A percentile compares a stretch with the other conserved stretches of the same genome.
Evolutionary conservation across 306 rosid species (phyloP).

Genomic region (Cucumis melo): DNA sequence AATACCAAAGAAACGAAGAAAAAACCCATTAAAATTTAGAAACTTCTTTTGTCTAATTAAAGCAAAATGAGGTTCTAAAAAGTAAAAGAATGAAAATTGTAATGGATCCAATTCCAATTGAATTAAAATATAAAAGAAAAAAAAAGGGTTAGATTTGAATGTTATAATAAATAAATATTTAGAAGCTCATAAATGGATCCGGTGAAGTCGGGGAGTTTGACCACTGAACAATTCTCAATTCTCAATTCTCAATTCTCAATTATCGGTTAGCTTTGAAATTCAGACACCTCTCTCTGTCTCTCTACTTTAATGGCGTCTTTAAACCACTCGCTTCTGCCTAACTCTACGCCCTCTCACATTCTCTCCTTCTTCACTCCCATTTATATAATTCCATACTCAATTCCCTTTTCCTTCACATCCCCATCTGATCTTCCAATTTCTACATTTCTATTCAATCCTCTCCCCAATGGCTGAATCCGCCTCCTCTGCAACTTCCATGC

Average conservation of each 20-base stretch:
- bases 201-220: constrained; percentile 6
- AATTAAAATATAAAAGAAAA: no score
- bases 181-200: not conserved
- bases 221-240: constrained; percentile 17
- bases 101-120: no score
- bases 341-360: constrained; percentile 21
- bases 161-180: not conserved
- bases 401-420: not conserved
- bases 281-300: constrained; percentile 22
- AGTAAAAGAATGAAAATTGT: no score
- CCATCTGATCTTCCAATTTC: not conserved
- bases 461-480: constrained; percentile 16
- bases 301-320: not conserved
- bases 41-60: no score
- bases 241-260: no score
- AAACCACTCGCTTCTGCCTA: constrained; percentile 22
- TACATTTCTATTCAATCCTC: not conserved
- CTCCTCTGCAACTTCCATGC: constrained; percentile 12
- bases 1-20: no score
- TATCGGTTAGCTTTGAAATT: constrained; percentile 6
- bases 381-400: constrained; percentile 15
- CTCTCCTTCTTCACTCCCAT: constrained; percentile 8
- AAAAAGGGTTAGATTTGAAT: not conserved
- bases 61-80: no score
- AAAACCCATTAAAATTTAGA: no score